Percentiles rank a stretch among this genome's conserved stretches.
Conservation (phyloP, 2,329 filamentous ascomycete genomes). For the Rhinocladiella similis region DNA sequence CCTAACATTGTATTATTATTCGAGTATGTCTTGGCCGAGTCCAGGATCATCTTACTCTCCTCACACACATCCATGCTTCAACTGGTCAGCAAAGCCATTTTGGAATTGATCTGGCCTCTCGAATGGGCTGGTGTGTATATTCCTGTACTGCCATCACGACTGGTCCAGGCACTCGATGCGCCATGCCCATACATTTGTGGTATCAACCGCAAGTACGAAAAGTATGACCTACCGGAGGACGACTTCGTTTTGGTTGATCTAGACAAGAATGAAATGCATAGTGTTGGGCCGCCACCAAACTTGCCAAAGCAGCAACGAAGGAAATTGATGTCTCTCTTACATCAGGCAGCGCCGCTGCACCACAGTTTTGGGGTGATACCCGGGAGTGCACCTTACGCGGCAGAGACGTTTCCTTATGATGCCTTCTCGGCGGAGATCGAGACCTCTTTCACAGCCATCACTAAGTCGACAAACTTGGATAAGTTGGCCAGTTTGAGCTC, state of each 20-base stretch:
- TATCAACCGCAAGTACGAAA: constrained; percentile 88
- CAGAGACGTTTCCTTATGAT: constrained; percentile 90
- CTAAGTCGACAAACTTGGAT: constrained; percentile 70
- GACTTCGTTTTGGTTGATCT: constrained; percentile 95
- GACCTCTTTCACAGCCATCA: constrained; percentile 72
- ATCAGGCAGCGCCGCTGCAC: constrained; percentile 87
- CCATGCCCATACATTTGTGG: constrained; percentile 97
- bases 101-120: constrained; percentile 81
- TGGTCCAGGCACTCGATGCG: constrained; percentile 88
- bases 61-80: constrained; percentile 97
- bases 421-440: constrained; percentile 85
- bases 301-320: constrained; percentile 86
- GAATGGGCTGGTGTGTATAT: constrained; percentile 96
- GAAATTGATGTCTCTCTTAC: constrained; percentile 84
- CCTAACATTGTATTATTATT: constrained; percentile 91
- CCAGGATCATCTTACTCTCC: constrained; percentile 91
- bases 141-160: constrained; percentile 79
- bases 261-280: constrained; percentile 86
- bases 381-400: constrained; percentile 89
- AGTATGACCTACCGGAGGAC: constrained; percentile 83
- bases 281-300: constrained; percentile 72
- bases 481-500: constrained; percentile 91
- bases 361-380: constrained; percentile 79
- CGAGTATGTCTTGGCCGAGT: constrained; percentile 90
- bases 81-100: constrained; percentile 83